Percentiles rank a stretch among this genome's conserved stretches.
phyloP scores from a whole-genome alignment of 169 alveolate genomes.

The Eimeria nieschulzi region DNA sequence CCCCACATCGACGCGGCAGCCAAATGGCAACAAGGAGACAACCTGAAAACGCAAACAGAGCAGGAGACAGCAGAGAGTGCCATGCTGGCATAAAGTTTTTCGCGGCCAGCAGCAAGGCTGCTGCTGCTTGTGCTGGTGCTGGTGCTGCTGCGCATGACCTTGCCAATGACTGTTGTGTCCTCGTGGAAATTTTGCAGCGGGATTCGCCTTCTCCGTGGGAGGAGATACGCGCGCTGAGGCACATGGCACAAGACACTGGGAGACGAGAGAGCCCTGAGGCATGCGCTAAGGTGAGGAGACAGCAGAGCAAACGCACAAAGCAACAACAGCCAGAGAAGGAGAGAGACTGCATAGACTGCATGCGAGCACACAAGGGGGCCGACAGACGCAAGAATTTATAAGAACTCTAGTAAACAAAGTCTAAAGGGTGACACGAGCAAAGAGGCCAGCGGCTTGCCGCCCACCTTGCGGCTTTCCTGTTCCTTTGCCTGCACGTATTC shows the following conservation, averaged over 20 bases:
- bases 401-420: too few relatives aligned
- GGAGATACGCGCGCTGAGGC: slow-evolving; percentile 1
- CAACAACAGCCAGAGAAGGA: too few relatives aligned
- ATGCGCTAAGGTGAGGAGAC: background rate
- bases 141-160: background rate
- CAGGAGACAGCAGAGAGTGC: background rate
- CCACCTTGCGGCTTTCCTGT: background rate
- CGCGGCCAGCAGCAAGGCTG: slow-evolving; percentile 8
- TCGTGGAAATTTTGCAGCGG: slow-evolving; percentile 33
- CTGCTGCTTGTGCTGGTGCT: slow-evolving; percentile 7
- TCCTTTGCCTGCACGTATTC: slow-evolving; percentile 23
- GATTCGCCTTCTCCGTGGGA: background rate
- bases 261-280: background rate
- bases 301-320: too few relatives aligned
- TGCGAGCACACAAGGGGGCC: too few relatives aligned
- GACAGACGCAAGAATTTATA: too few relatives aligned
- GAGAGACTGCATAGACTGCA: too few relatives aligned
- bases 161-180: background rate
- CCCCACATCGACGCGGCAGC: slow-evolving; percentile 71
- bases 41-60: background rate
- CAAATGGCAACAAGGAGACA: slow-evolving; percentile 2
- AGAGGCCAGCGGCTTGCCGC: background rate
- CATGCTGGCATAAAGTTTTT: background rate
- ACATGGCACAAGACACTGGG: background rate
- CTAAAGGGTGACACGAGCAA: background rate